Conservation (phyloP, 139 green algal genomes). For the Chlorella sp. region DNA sequence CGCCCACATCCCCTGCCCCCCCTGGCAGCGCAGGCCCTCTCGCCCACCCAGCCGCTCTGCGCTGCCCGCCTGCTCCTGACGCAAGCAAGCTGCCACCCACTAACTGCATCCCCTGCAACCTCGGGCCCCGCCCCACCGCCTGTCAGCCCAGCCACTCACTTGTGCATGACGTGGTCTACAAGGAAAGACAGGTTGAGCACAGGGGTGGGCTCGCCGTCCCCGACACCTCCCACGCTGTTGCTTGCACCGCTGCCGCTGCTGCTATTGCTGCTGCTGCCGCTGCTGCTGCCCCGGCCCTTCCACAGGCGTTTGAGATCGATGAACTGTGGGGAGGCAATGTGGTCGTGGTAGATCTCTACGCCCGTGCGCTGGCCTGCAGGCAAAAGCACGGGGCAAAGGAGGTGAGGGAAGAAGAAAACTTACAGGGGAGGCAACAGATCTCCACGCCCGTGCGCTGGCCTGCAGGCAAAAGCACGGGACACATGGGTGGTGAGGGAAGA, state of each 20-base stretch:
- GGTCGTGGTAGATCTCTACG: slow-evolving; percentile 83
- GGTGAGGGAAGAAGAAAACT: background rate
- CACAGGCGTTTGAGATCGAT: slow-evolving; percentile 68
- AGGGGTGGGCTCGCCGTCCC: background rate
- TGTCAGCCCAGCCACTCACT: background rate
- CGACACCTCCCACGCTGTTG: background rate
- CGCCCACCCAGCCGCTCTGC: too few species aligned
- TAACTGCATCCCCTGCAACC: too few species aligned
- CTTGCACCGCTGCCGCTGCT: background rate
- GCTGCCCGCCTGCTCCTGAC: too few species aligned
- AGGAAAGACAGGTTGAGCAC: slow-evolving; percentile 86
- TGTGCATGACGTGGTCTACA: slow-evolving; percentile 83
- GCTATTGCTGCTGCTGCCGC: background rate
- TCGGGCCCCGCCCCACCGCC: too few species aligned
- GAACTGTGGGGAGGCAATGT: slow-evolving; percentile 80
- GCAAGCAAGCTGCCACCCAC: too few species aligned
- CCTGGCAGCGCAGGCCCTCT: too few species aligned
- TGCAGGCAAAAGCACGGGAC: background rate
- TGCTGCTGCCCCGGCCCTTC: slow-evolving; percentile 2
- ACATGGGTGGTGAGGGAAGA: background rate
- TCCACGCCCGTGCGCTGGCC: slow-evolving; percentile 53
- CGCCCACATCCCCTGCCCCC: too few species aligned
- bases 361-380: slow-evolving; percentile 23
- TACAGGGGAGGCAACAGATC: slow-evolving; percentile 82
- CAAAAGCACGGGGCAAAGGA: background rate